These are phyloP conservation scores for Bruguiera sexangula DNA, from an alignment of 345 rosid genomes.

Conservation along the genomic window DNA sequence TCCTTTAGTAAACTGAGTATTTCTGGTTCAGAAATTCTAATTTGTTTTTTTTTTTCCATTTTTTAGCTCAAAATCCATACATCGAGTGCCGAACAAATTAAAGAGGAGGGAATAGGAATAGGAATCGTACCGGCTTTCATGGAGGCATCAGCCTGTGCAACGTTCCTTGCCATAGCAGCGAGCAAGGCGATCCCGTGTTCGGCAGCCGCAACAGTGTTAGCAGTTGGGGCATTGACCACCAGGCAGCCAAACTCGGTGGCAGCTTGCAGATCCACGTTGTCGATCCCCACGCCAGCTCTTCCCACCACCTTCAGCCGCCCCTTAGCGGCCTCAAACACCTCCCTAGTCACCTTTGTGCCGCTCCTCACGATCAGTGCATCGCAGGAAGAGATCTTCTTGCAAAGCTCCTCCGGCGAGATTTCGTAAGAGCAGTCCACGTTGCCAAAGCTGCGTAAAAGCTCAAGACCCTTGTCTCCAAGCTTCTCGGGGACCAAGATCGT, in stretches of 20 bases:
- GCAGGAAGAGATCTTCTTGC: slow-evolving; percentile 47
- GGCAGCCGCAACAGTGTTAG: slow-evolving; percentile 80
- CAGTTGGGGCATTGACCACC: slow-evolving; percentile 83
- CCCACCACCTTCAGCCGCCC: slow-evolving; percentile 81
- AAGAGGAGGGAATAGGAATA: no score
- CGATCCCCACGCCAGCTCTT: slow-evolving; percentile 83
- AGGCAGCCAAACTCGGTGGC: slow-evolving; percentile 79
- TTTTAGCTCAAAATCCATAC: no score
- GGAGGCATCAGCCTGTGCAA: slow-evolving; percentile 85
- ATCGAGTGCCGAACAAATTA: no score
- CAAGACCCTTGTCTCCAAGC: slow-evolving; percentile 75
- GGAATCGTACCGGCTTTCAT: slow-evolving; percentile 58
- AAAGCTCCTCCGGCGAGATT: slow-evolving; percentile 52
- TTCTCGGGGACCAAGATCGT: slow-evolving; percentile 76
- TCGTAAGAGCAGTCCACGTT: slow-evolving; percentile 67
- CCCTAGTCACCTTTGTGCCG: slow-evolving; percentile 76
- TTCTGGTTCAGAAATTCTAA: no score
- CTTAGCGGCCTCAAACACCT: slow-evolving; percentile 68
- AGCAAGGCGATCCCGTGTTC: slow-evolving; percentile 82
- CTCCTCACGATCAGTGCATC: slow-evolving; percentile 86
- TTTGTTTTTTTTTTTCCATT: no score
- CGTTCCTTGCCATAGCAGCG: slow-evolving; percentile 69
- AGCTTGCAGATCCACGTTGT: slow-evolving; percentile 84
- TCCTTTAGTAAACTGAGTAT: no score
- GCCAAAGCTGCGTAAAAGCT: slow-evolving; percentile 46